Percentiles rank a stretch among this genome's conserved stretches.
phyloP scores from a whole-genome alignment of 2,329 filamentous ascomycete genomes.

The Fusarium concolor region DNA sequence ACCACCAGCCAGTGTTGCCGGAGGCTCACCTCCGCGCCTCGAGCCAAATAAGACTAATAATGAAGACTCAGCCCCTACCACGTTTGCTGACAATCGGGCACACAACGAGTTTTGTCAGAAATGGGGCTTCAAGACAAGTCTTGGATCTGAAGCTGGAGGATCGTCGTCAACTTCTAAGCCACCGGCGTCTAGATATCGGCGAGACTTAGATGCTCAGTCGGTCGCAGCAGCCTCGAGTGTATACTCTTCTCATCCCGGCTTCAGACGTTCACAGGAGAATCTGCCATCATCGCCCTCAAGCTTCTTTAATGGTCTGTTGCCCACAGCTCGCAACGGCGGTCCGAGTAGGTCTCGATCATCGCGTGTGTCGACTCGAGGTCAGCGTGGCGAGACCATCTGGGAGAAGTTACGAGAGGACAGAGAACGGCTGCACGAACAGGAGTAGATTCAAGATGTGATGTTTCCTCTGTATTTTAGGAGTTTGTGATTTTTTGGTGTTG shows the following conservation, averaged over 20 bases:
- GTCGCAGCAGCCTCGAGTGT: slow-evolving; percentile 30
- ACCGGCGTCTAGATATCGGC: neutral
- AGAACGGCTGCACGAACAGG: neutral
- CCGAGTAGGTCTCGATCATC: neutral
- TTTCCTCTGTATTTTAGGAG: neutral
- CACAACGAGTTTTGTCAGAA: slow-evolving; percentile 26
- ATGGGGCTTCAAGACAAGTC: neutral
- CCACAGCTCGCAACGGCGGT: neutral
- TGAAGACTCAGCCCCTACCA: neutral
- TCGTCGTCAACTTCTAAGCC: neutral
- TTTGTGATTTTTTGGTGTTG: neutral
- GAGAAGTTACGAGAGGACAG: slow-evolving; percentile 3
- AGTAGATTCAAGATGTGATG: slow-evolving; percentile 5
- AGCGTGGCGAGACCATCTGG: neutral
- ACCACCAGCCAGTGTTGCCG: neutral
- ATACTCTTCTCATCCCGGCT: slow-evolving; percentile 35
- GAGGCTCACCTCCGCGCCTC: neutral
- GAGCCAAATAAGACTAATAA: neutral
- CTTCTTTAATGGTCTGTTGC: neutral
- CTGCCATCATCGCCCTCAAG: neutral
- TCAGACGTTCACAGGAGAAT: slow-evolving; percentile 16
- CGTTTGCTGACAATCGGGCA: slow-evolving; percentile 7
- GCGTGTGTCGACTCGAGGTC: neutral
- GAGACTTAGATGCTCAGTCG: neutral
- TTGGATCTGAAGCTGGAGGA: neutral